A percentile compares a stretch with the other conserved stretches of the same genome.
These are phyloP conservation scores for Ganoderma lucidum DNA, from an alignment of 1,284 basidiomycete species.

Conservation along the genomic window DNA sequence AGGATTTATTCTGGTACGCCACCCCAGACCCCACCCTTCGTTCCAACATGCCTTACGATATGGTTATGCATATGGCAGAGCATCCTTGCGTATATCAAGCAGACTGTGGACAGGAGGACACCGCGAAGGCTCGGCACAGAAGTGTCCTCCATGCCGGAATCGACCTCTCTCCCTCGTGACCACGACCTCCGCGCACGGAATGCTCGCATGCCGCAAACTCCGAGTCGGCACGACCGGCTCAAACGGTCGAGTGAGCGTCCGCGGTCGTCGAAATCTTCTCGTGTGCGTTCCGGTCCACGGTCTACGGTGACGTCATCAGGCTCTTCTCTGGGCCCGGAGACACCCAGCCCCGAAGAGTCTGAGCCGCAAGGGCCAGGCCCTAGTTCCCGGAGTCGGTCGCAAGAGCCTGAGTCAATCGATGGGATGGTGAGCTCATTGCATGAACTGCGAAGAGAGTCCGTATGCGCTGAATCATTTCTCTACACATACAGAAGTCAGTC, in stretches of 20 bases:
- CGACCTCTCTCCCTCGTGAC: constrained; percentile 5
- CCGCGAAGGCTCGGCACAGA: background rate
- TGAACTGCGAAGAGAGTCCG: no score
- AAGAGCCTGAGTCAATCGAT: no score
- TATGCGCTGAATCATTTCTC: background rate
- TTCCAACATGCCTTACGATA: background rate
- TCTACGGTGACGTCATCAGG: no score
- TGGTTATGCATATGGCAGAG: constrained; percentile 14
- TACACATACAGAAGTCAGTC: background rate
- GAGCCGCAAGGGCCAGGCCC: background rate
- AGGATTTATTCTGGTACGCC: constrained; percentile 29
- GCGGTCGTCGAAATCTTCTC: background rate
- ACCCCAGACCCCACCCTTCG: background rate
- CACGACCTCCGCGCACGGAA: background rate
- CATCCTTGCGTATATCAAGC: constrained; percentile 15
- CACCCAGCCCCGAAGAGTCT: background rate
- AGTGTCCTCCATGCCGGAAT: background rate
- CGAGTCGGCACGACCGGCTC: background rate
- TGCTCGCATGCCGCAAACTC: background rate
- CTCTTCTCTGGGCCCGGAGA: background rate
- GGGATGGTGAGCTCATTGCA: background rate
- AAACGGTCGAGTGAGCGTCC: background rate
- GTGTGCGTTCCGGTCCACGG: background rate
- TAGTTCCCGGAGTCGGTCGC: background rate
- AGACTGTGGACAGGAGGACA: background rate